Base-by-base conservation (phyloP, 2,329 filamentous ascomycete species). In the Aspergillus eucalypticola region DNA sequence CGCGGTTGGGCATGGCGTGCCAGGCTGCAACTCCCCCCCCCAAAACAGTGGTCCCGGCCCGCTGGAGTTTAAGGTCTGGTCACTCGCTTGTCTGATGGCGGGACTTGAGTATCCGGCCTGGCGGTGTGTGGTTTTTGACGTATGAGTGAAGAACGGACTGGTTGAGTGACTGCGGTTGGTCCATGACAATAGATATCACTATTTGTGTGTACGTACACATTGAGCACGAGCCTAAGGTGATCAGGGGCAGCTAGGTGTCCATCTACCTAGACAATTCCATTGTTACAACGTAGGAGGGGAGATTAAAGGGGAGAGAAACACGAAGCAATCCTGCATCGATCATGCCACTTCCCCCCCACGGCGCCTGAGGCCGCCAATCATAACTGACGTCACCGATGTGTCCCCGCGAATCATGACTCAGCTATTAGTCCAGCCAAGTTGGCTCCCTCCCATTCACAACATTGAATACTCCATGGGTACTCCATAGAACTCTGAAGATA, bases 51-150 rank as follows among this genome's bases (percentile, higher is more conserved):
- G 57, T 52, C 48, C 39, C 58, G 49, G 53, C 21, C 53, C 53
- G 53, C 23, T 38, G 53, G 17, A 55, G 17, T 35, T 55, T 55
- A 21, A 19, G 53, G 53, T 55, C 53, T 56, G 50, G 27, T 58
- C 58, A 60, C 53, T 8, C 25, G n/a, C 44, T 58, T 51, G 51
- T 48, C 55, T 61, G 60, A 62, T 62, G 60, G 57, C 60, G 52
- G 60, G 50, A 61, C 23, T 32, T 21, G 46, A 27, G 17, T 39
- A 46, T 56, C 60, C 60, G 60, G 54, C n/a, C 51, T 27, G 21
- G 51, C 46, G 46, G 27, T 50, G 35, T 41, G 35, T n/a, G 21
- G 10, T 42, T 54, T 4, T 38, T n/a, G 25, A 21, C 10, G 8
- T 17, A 32, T 48, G 46, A 29, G n/a, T 17, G 15, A 25, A 49